A percentile compares a stretch with the other conserved stretches of the same genome.
Conservation (phyloP, 2,329 filamentous ascomycete species). For the Fusarium sp. region DNA sequence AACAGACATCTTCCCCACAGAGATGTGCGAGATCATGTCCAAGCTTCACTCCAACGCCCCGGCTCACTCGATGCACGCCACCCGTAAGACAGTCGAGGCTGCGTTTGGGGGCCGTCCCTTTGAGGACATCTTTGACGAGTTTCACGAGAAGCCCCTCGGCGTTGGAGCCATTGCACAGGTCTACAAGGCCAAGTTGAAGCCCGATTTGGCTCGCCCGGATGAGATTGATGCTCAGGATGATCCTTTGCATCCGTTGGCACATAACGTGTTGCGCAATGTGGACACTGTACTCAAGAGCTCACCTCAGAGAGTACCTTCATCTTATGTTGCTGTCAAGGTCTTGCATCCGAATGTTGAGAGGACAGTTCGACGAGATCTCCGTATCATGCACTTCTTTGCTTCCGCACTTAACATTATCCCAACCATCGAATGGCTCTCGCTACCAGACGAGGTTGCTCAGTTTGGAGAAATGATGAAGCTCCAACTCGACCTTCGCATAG, state of each 20-base stretch:
- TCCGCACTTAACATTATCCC: slow-evolving; percentile 85
- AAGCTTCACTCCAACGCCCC: slow-evolving; percentile 94
- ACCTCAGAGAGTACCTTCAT: slow-evolving; percentile 86
- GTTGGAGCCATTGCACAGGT: slow-evolving; percentile 98
- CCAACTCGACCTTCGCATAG: slow-evolving; percentile 95
- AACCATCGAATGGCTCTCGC: slow-evolving; percentile 96
- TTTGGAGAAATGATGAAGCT: slow-evolving; percentile 99
- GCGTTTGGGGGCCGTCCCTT: slow-evolving; percentile 86
- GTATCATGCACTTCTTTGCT: slow-evolving; percentile 95
- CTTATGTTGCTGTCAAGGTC: slow-evolving; percentile 95
- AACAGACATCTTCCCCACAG: slow-evolving; percentile 93
- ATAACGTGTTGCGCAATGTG: slow-evolving; percentile 83
- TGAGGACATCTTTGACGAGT: slow-evolving; percentile 95
- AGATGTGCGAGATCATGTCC: slow-evolving; percentile 94
- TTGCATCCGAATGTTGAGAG: slow-evolving; percentile 92
- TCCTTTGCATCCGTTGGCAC: slow-evolving; percentile 63
- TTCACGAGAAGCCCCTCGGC: slow-evolving; percentile 87
- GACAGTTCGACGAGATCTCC: slow-evolving; percentile 88
- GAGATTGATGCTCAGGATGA: slow-evolving; percentile 63
- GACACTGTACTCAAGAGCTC: slow-evolving; percentile 88
- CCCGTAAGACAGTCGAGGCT: slow-evolving; percentile 80
- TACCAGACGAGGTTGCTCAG: slow-evolving; percentile 92
- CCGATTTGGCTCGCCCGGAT: slow-evolving; percentile 76
- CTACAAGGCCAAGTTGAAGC: slow-evolving; percentile 93
- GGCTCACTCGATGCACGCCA: slow-evolving; percentile 85